Evolutionary conservation across 1,139 yeast genomes (phyloP).

Genomic region (Zygosaccharomyces pseudobailii): DNA sequence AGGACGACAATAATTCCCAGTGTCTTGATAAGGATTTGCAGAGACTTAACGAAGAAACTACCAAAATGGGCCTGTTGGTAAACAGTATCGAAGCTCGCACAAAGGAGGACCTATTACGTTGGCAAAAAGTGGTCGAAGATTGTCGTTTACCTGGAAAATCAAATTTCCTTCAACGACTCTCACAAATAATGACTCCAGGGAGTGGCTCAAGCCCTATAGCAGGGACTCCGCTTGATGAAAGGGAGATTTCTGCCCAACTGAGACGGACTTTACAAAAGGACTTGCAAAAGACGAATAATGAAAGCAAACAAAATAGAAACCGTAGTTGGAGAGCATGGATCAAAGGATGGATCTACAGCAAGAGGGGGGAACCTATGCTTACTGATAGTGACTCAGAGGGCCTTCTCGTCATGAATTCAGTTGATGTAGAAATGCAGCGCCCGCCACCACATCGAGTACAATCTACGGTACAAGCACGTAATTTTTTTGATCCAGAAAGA

Average conservation of each 20-base stretch:
- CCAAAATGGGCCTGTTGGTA: slow-evolving; percentile 1
- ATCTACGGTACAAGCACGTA: slow-evolving; percentile 1
- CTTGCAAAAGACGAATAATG: background rate
- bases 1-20: background rate
- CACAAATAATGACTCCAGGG: slow-evolving; percentile 3
- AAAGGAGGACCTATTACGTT: slow-evolving; percentile 1
- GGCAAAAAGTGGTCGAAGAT: slow-evolving; percentile 1
- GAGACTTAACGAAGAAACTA: background rate
- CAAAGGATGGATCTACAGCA: background rate
- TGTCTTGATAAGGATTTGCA: background rate
- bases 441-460: background rate
- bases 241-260: background rate
- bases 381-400: slow-evolving; percentile 3
- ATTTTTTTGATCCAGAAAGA: background rate
- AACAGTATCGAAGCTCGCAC: slow-evolving; percentile 1
- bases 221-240: background rate
- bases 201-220: slow-evolving; percentile 2
- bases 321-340: slow-evolving; percentile 1
- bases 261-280: background rate
- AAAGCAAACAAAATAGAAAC: background rate
- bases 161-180: slow-evolving; percentile 1
- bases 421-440: background rate
- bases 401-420: slow-evolving; percentile 1
- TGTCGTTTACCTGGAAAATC: background rate
- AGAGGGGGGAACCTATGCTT: background rate